Evolutionary conservation across 2,329 filamentous ascomycete genomes (phyloP), one percentile per base, ranked within the genome.

Genomic region (Penicillium psychrosexuale): DNA sequence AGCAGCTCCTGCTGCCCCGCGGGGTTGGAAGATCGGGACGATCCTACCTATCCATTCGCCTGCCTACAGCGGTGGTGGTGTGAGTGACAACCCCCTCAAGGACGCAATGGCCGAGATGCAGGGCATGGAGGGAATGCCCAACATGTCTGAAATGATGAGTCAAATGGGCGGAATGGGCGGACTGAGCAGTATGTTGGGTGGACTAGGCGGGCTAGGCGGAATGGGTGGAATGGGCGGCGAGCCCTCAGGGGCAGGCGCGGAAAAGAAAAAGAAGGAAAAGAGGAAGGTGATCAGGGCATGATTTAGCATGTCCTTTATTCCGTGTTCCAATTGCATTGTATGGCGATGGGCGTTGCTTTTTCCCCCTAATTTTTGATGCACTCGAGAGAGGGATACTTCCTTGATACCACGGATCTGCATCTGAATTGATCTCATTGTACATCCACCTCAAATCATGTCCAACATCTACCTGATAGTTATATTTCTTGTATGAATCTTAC

Each of bases 21-120:
- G 89, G 50, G 93, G 93, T 36, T 97, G 91, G 90, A 97, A 96
- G 79, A 87, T 97, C 73, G 85, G 85, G 58, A 85, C 84, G 56
- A 85, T 96, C 55, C 70, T 99, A 62, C 94, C 94, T 22, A 86
- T 95, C 61, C 88, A 96, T 69, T 95, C 89, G 59, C 86, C 92
- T 0, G 94, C 91, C 17, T 83, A 97, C 75, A 94, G 89, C 51
- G 94, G 94, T 8, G 94, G 94, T 11, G 94, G 94, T 34, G 90
- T 97, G 11, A 92, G 86, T 59, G 94, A 99, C 73, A 96, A 97
- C 69, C 84, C 97, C 58, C 86, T 97, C 68, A 91, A 94, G 78
- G 92, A 97, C 64, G 96, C 97, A 81, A 96, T 97, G 92, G 87
- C 86, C 68, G 91, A 95, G 77, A 96, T 97, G 90, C 79, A 82